A percentile compares a stretch with the other conserved stretches of the same genome.
These are phyloP conservation scores for Puccinia coronata DNA, from an alignment of 1,284 basidiomycete species.

Conservation along the genomic window DNA sequence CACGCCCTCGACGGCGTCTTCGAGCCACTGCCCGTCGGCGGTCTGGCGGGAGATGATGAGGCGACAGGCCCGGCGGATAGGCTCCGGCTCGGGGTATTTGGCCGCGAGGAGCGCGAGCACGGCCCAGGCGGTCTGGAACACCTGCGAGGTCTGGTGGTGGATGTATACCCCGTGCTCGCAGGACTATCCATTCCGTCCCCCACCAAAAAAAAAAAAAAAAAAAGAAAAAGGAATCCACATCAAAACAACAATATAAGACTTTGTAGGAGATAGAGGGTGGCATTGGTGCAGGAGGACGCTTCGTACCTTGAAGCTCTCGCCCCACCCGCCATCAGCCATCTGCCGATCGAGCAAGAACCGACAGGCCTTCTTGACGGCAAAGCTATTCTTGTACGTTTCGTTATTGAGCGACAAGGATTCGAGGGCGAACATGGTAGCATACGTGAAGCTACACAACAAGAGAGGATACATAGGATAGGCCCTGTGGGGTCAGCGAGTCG, in stretches of 20 bases:
- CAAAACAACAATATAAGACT: no score
- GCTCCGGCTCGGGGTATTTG: conserved; percentile 74
- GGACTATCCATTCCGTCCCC: conserved; percentile 72
- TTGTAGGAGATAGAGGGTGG: background rate
- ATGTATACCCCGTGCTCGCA: conserved; percentile 80
- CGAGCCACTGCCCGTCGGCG: conserved; percentile 88
- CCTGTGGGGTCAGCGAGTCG: conserved; percentile 62
- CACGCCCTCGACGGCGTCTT: conserved; percentile 66
- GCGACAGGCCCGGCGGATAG: conserved; percentile 75
- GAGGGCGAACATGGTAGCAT: conserved; percentile 92
- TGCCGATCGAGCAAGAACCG: conserved; percentile 82
- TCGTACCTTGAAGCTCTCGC: conserved; percentile 88
- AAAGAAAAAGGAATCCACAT: no score
- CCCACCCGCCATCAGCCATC: conserved; percentile 92
- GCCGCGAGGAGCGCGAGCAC: conserved; percentile 88
- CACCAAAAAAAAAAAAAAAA: no score
- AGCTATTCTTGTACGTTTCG: conserved; percentile 81
- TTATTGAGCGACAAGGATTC: conserved; percentile 87
- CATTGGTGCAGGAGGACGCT: no score
- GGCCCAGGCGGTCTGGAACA: conserved; percentile 94
- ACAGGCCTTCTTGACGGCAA: conserved; percentile 73
- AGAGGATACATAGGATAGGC: conserved; percentile 50
- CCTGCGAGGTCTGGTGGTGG: conserved; percentile 82
- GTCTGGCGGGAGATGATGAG: conserved; percentile 89
- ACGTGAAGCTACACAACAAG: conserved; percentile 52